These are phyloP conservation scores for Entonaema liquescens DNA, from an alignment of 495 filamentous ascomycete species.

Conservation along the genomic window DNA sequence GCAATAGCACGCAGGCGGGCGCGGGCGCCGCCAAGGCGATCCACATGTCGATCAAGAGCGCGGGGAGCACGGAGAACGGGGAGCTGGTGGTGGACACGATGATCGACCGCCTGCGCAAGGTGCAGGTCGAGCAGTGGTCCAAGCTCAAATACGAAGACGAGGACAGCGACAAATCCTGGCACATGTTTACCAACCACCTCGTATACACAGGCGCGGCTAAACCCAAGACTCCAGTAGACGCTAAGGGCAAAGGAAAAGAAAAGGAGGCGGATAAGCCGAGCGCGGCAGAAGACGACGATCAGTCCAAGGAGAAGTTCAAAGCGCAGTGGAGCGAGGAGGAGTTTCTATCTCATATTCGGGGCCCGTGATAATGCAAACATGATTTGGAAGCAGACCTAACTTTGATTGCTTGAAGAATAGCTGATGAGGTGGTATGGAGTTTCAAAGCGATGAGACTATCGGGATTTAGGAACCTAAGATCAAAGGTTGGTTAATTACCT, in stretches of 20 bases:
- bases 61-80: conserved; percentile 51
- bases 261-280: conserved; percentile 4
- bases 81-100: conserved; percentile 56
- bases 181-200: conserved; percentile 52
- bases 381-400: too few relatives aligned
- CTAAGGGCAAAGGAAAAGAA: conserved; percentile 47
- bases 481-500: conserved; percentile 13
- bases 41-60: conserved; percentile 62
- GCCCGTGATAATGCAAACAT: background rate
- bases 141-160: conserved; percentile 56
- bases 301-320: conserved; percentile 41
- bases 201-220: conserved; percentile 36
- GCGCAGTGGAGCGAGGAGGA: conserved; percentile 53
- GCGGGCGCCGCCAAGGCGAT: conserved; percentile 51
- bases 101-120: conserved; percentile 55
- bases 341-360: conserved; percentile 35
- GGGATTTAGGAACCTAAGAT: conserved; percentile 35
- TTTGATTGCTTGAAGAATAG: conserved; percentile 33
- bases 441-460: conserved; percentile 39
- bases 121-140: conserved; percentile 56
- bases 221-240: background rate
- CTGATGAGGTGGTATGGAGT: conserved; percentile 21
- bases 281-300: conserved; percentile 37
- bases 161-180: conserved; percentile 54
- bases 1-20: conserved; percentile 11